These are phyloP conservation scores for Buxus sempervirens DNA, from an alignment of 164 flowering plant genomes.

Conservation along the genomic window DNA sequence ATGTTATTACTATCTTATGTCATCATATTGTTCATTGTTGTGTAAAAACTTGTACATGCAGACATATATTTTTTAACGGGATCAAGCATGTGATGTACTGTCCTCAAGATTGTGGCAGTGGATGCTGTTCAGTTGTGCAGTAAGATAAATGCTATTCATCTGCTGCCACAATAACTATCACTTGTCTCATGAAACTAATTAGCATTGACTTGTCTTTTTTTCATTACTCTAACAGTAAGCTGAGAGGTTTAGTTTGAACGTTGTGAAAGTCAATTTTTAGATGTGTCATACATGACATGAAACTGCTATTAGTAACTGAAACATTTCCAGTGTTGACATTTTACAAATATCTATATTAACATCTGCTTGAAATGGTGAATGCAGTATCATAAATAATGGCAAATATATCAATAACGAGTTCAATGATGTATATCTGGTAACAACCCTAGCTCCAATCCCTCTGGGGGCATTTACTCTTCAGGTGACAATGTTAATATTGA, in stretches of 20 bases:
- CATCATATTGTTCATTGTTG: too few relatives aligned
- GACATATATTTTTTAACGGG: too few relatives aligned
- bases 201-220: too few relatives aligned
- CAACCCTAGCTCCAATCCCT: conserved; percentile 84
- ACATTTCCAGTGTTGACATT: neutral
- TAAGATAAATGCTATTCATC: too few relatives aligned
- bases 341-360: neutral
- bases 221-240: too few relatives aligned
- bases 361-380: conserved; percentile 15
- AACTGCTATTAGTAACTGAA: neutral
- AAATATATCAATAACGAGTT: conserved; percentile 79
- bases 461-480: conserved; percentile 90
- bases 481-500: conserved; percentile 39
- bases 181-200: too few relatives aligned
- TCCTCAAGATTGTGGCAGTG: too few relatives aligned
- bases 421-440: conserved; percentile 83
- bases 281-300: neutral
- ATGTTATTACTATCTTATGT: too few relatives aligned
- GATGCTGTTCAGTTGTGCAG: too few relatives aligned
- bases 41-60: too few relatives aligned
- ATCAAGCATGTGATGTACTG: too few relatives aligned
- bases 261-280: neutral
- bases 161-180: too few relatives aligned
- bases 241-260: neutral
- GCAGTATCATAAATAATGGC: conserved; percentile 85